These are phyloP conservation scores for Vicia sativa DNA, from an alignment of 306 rosid species.

Conservation along the genomic window DNA sequence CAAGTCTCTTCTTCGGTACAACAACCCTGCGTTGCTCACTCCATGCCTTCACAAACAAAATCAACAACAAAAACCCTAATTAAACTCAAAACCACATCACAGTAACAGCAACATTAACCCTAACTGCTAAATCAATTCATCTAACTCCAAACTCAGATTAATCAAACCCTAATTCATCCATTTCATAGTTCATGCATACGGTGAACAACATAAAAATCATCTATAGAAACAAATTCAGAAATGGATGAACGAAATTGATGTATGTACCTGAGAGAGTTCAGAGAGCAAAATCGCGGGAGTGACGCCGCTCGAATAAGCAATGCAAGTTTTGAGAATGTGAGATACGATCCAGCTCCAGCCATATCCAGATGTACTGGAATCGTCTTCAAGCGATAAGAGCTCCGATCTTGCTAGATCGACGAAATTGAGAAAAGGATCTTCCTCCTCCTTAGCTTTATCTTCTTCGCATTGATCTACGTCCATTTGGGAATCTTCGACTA, in stretches of 20 bases:
- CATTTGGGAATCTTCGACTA: conserved; percentile 50
- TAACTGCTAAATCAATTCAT: not conserved
- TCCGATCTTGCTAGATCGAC: conserved; percentile 68
- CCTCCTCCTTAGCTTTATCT: conserved; percentile 40
- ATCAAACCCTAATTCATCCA: conserved; percentile 20
- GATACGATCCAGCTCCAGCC: conserved; percentile 86
- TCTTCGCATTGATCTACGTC: conserved; percentile 47
- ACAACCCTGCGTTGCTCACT: conserved; percentile 69
- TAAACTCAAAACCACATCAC: not conserved
- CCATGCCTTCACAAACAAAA: conserved; percentile 69
- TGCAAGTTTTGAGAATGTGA: conserved; percentile 78
- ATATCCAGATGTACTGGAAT: conserved; percentile 43
- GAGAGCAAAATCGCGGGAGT: conserved; percentile 87
- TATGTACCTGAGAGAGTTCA: conserved; percentile 71
- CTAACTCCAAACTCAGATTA: not conserved
- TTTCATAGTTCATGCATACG: not conserved
- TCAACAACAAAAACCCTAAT: not conserved
- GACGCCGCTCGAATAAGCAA: conserved; percentile 82
- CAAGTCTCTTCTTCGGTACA: conserved; percentile 75
- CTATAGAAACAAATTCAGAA: not conserved
- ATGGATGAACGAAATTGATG: not conserved
- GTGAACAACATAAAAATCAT: not conserved
- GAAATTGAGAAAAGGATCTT: conserved; percentile 73
- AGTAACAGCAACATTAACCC: conserved; percentile 10
- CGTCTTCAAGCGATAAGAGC: conserved; percentile 50